Evolutionary conservation across 805 yeast species (phyloP).

Genomic region (Myxozyma melibiosi): DNA sequence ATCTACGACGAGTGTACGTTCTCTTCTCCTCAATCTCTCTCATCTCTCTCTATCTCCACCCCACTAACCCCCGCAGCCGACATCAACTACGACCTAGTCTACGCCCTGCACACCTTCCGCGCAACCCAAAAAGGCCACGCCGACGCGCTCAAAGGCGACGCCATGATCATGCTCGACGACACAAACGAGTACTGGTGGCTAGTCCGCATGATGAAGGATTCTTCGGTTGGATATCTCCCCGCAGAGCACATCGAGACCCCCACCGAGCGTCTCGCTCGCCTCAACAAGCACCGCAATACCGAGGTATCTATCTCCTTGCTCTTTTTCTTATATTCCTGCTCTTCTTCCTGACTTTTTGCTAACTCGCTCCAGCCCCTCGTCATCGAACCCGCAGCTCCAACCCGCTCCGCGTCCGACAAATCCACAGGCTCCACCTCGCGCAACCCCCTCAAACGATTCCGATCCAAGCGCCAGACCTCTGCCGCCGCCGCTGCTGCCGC

Average conservation of each 20-base stretch:
- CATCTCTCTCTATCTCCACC: not conserved
- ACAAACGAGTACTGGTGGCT: conserved; percentile 98
- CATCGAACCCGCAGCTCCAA: not conserved
- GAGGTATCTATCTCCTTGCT: conserved; percentile 43
- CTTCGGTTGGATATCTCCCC: conserved; percentile 90
- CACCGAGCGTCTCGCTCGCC: conserved; percentile 84
- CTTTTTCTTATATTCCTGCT: not conserved
- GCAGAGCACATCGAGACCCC: conserved; percentile 94
- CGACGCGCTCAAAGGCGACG: conserved; percentile 73
- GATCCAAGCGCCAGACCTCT: conserved; percentile 6
- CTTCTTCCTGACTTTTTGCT: not conserved
- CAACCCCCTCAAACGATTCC: conserved; percentile 19
- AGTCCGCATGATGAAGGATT: conserved; percentile 60
- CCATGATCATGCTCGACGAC: conserved; percentile 80
- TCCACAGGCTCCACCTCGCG: conserved; percentile 3
- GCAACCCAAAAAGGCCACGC: conserved; percentile 96
- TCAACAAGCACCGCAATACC: conserved; percentile 91
- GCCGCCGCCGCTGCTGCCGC: not conserved
- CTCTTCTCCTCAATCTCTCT: conserved; percentile 27
- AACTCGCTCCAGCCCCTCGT: not conserved
- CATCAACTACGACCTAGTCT: conserved; percentile 77
- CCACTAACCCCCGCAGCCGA: conserved; percentile 47
- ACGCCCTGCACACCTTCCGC: conserved; percentile 81
- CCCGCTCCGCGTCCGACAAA: conserved; percentile 1
- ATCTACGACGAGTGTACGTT: conserved; percentile 45